Percentiles rank a stretch among this genome's conserved stretches.
Evolutionary conservation across 2,329 filamentous ascomycete genomes (phyloP).

Genomic region (Colletotrichum echinochloae): DNA sequence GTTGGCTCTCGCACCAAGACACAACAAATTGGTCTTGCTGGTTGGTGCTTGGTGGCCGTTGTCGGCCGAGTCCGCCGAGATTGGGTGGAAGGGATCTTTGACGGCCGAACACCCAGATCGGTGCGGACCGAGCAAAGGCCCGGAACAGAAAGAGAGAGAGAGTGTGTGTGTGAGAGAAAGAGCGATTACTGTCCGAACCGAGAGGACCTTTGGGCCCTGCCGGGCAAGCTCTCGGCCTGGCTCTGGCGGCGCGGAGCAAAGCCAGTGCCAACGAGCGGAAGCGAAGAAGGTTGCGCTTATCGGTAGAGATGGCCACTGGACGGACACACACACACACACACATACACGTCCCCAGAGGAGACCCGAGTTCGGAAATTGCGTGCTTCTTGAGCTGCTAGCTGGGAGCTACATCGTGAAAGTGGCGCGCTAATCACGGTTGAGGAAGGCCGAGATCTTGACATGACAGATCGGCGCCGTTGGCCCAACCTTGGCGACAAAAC

Average conservation of each 20-base stretch:
- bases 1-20: constrained; percentile 1
- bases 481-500: constrained; percentile 19
- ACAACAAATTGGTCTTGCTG: neutral
- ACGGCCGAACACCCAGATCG: neutral
- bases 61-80: constrained; percentile 17
- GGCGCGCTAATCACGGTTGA: constrained; percentile 7
- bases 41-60: neutral
- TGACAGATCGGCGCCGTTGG: constrained; percentile 27
- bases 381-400: constrained; percentile 6
- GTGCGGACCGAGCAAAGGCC: constrained; percentile 12
- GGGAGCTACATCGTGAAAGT: neutral
- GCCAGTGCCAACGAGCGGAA: constrained; percentile 4
- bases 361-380: constrained; percentile 23
- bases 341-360: constrained; percentile 3
- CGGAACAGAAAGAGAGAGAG: neutral
- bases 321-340: no score
- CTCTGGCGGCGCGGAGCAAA: neutral
- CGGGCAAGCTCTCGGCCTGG: constrained; percentile 6
- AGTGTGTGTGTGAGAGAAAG: neutral
- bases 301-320: neutral
- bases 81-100: neutral
- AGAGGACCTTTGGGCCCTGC: neutral
- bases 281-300: neutral
- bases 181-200: neutral
- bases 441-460: constrained; percentile 21